phyloP scores from a whole-genome alignment of 2,329 filamentous ascomycete genomes.

The Exophiala calicioides region DNA sequence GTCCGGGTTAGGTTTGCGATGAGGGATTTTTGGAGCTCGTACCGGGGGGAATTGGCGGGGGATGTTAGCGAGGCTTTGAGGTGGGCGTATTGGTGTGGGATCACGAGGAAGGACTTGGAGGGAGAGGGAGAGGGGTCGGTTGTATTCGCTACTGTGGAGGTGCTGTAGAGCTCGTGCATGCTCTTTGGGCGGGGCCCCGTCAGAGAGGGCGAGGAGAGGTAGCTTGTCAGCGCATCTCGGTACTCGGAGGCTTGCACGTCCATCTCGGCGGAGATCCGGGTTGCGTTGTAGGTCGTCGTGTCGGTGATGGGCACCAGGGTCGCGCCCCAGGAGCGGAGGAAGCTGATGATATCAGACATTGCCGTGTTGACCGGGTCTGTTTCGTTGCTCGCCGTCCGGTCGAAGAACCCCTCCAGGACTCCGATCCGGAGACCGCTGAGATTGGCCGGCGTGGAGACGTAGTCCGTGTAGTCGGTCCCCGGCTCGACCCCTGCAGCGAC shows the following conservation, averaged over 20 bases:
- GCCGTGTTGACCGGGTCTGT: conserved; percentile 59
- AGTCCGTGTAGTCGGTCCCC: conserved; percentile 51
- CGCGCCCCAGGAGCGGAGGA: conserved; percentile 51
- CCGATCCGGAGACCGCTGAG: conserved; percentile 49
- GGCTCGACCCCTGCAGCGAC: no score
- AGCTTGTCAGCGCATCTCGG: conserved; percentile 56
- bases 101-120: conserved; percentile 59
- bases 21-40: conserved; percentile 47
- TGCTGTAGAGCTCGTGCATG: conserved; percentile 24
- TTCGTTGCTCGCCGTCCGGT: conserved; percentile 53
- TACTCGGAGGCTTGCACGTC: conserved; percentile 66
- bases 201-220: conserved; percentile 52
- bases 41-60: conserved; percentile 55
- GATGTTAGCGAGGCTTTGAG: conserved; percentile 54
- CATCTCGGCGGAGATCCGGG: conserved; percentile 48
- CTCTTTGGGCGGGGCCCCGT: conserved; percentile 44
- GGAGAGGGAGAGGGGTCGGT: no score
- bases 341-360: conserved; percentile 51
- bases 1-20: conserved; percentile 57
- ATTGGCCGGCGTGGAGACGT: conserved; percentile 38
- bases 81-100: conserved; percentile 60
- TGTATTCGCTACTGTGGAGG: conserved; percentile 34
- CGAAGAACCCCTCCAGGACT: conserved; percentile 59
- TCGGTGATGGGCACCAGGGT: conserved; percentile 54
- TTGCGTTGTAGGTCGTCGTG: conserved; percentile 52